Conservation (phyloP, 352 stramenopile genomes). For the Stramenopiles sp. region DNA sequence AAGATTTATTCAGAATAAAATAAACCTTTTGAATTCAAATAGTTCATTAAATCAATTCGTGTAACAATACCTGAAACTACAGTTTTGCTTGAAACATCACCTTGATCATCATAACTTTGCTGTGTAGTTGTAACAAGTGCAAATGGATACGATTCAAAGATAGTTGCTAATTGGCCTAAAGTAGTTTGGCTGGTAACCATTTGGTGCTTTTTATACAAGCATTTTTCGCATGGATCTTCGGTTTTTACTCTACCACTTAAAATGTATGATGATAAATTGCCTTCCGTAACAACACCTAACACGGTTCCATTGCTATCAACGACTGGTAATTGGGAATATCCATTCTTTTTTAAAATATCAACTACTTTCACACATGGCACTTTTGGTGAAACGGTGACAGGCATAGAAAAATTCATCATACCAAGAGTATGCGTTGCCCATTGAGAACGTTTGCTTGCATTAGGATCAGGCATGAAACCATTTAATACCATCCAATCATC, state of each 20-base stretch:
- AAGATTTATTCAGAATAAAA: no score
- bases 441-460: conserved; percentile 58
- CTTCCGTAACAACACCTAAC: conserved; percentile 80
- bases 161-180: conserved; percentile 66
- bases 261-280: conserved; percentile 75
- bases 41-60: no score
- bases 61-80: conserved; percentile 27
- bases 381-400: conserved; percentile 67
- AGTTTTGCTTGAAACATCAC: conserved; percentile 41
- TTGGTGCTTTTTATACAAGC: conserved; percentile 87
- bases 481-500: conserved; percentile 69
- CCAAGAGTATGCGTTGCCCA: conserved; percentile 76
- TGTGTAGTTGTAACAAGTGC: conserved; percentile 77
- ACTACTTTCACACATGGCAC: conserved; percentile 77
- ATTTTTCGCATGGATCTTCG: conserved; percentile 58
- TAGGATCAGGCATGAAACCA: conserved; percentile 14
- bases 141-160: conserved; percentile 87
- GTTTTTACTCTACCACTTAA: conserved; percentile 58
- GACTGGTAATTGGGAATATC: conserved; percentile 59
- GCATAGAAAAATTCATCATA: conserved; percentile 57
- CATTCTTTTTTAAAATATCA: conserved; percentile 72
- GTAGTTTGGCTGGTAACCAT: conserved; percentile 67
- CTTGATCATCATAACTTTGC: conserved; percentile 55
- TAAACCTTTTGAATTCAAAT: no score
- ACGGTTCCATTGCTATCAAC: conserved; percentile 54